Percentiles rank a stretch among this genome's conserved stretches.
These are phyloP conservation scores for Helichrysum umbraculigerum DNA, from an alignment of 129 eudicot genomes.

Conservation along the genomic window DNA sequence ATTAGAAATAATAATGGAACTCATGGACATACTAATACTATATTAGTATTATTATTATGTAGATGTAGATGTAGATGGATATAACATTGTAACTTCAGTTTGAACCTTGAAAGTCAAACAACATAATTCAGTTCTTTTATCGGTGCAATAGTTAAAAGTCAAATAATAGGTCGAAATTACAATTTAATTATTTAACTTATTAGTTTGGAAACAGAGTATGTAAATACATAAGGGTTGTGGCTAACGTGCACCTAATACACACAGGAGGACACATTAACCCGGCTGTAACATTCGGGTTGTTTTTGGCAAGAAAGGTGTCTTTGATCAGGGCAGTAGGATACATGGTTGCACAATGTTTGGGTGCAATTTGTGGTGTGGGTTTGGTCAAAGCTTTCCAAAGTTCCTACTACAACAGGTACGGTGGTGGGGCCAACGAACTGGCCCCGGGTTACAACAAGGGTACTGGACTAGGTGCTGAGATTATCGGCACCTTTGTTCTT, in stretches of 20 bases:
- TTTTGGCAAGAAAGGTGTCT: slow-evolving; percentile 86
- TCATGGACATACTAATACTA: too few relatives aligned
- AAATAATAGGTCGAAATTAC: background rate
- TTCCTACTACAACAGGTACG: slow-evolving; percentile 60
- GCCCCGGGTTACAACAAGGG: slow-evolving; percentile 78
- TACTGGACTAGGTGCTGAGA: slow-evolving; percentile 77
- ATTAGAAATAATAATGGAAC: background rate
- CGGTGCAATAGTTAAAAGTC: background rate
- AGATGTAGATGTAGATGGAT: too few relatives aligned
- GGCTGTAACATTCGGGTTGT: slow-evolving; percentile 85
- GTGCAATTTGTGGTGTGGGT: slow-evolving; percentile 92
- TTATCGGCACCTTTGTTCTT: slow-evolving; percentile 87
- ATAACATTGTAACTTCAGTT: background rate
- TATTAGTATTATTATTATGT: background rate
- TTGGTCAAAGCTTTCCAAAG: slow-evolving; percentile 84
- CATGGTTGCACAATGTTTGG: slow-evolving; percentile 85
- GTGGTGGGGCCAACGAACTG: slow-evolving; percentile 81
- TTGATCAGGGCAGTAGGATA: slow-evolving; percentile 66
- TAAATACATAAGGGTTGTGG: background rate
- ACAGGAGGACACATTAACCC: slow-evolving; percentile 96
- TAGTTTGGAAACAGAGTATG: background rate
- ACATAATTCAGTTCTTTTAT: background rate
- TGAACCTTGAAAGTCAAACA: background rate
- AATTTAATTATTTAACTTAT: background rate
- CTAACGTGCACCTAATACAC: slow-evolving; percentile 2